These are phyloP conservation scores for Melanopsichium pennsylvanicum DNA, from an alignment of 1,284 basidiomycete genomes.

Conservation along the genomic window DNA sequence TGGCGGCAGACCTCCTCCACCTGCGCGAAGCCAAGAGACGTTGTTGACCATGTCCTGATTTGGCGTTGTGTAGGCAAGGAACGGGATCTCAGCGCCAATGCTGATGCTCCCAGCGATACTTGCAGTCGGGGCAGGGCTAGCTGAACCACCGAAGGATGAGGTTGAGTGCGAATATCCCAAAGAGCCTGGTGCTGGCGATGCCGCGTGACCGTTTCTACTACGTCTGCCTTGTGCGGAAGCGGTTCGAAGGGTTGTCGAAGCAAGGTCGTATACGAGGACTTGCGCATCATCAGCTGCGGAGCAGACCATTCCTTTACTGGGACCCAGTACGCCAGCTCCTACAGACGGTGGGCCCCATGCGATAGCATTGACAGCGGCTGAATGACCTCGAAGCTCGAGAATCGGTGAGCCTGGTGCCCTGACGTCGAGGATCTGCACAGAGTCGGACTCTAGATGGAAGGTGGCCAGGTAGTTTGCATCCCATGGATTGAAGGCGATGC, in stretches of 20 bases:
- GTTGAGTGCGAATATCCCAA: slow-evolving; percentile 39
- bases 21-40: slow-evolving; percentile 60
- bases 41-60: slow-evolving; percentile 64
- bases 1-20: slow-evolving; percentile 24
- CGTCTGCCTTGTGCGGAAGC: slow-evolving; percentile 62
- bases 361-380: slow-evolving; percentile 60
- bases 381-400: slow-evolving; percentile 62
- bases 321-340: slow-evolving; percentile 47
- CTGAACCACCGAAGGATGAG: slow-evolving; percentile 39
- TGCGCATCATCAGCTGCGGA: slow-evolving; percentile 64
- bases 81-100: slow-evolving; percentile 59
- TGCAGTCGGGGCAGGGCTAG: slow-evolving; percentile 36
- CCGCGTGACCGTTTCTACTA: slow-evolving; percentile 56
- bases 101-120: slow-evolving; percentile 47
- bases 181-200: slow-evolving; percentile 47
- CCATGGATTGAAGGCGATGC: slow-evolving; percentile 66
- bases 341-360: slow-evolving; percentile 63
- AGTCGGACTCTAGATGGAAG: slow-evolving; percentile 62
- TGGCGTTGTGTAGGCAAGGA: slow-evolving; percentile 60
- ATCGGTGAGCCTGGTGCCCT: slow-evolving; percentile 64
- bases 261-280: slow-evolving; percentile 63
- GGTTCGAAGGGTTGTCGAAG: slow-evolving; percentile 59
- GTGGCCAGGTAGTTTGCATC: slow-evolving; percentile 66
- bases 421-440: slow-evolving; percentile 65
- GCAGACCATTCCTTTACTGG: slow-evolving; percentile 65